These are phyloP conservation scores for Nicotiana tomentosiformis DNA, from an alignment of 257 asterid species.

Conservation along the genomic window DNA sequence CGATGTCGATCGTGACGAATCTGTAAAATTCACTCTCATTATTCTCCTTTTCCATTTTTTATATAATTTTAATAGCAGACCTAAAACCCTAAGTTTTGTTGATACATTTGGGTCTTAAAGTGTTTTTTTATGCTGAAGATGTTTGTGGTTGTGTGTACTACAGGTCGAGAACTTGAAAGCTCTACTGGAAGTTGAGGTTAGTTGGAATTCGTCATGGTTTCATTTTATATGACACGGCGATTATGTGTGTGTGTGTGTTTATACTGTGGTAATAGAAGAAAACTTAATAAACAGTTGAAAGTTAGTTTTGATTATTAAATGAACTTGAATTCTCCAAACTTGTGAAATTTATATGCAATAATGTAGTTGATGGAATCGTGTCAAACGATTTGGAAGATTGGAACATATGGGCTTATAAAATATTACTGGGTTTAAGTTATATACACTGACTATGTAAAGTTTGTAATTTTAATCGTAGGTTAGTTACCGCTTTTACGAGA, in stretches of 20 bases:
- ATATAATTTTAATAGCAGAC: background rate
- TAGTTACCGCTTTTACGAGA: too few species aligned
- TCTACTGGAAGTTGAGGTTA: constrained; percentile 94
- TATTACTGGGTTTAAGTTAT: too few species aligned
- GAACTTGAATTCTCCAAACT: background rate
- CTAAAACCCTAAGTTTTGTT: background rate
- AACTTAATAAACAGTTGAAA: background rate
- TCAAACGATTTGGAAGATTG: background rate
- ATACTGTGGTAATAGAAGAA: background rate
- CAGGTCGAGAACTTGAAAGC: constrained; percentile 99
- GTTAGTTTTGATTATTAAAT: background rate
- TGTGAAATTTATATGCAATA: background rate
- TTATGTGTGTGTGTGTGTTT: background rate
- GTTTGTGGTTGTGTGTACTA: background rate
- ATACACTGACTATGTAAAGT: too few species aligned
- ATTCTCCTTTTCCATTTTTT: background rate
- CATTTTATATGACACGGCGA: background rate
- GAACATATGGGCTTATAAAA: background rate
- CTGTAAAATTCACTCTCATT: constrained; percentile 39
- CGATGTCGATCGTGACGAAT: constrained; percentile 88
- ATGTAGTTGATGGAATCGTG: background rate
- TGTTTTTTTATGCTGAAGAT: background rate
- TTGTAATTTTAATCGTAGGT: too few species aligned
- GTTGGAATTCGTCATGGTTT: constrained; percentile 1
- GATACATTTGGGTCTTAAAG: background rate